Evolutionary conservation across 768 basidiomycete genomes (phyloP).

Genomic region (Mycena leptocephala): DNA sequence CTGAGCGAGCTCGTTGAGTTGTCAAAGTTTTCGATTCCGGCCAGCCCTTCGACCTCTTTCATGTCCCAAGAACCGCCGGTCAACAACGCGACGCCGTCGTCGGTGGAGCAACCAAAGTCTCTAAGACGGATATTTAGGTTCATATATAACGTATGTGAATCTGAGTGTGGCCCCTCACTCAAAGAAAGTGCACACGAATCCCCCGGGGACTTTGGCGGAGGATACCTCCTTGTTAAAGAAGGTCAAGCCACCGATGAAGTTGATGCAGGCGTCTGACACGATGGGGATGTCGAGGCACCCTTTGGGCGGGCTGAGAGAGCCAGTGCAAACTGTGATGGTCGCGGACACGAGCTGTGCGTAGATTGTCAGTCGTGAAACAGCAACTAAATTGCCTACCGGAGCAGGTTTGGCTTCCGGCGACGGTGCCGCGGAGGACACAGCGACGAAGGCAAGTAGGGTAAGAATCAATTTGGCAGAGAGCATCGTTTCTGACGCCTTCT

Average conservation of each 20-base stretch:
- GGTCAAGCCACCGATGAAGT: slow-evolving; percentile 35
- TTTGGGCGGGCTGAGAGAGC: not conserved
- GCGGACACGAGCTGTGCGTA: no score
- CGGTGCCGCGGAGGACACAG: not conserved
- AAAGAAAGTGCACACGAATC: slow-evolving; percentile 39
- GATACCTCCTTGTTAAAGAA: slow-evolving; percentile 38
- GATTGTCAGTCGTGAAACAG: no score
- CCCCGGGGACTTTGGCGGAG: slow-evolving; percentile 18
- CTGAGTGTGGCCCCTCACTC: slow-evolving; percentile 15
- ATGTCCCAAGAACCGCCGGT: slow-evolving; percentile 25
- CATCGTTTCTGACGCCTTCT: not conserved
- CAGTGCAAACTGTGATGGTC: slow-evolving; percentile 28
- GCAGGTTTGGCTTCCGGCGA: not conserved
- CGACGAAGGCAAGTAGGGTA: not conserved
- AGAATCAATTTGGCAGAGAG: not conserved
- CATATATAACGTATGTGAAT: not conserved
- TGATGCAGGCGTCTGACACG: slow-evolving; percentile 27
- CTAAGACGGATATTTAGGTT: not conserved
- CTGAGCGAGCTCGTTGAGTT: slow-evolving; percentile 36
- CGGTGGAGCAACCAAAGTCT: slow-evolving; percentile 26
- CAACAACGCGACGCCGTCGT: slow-evolving; percentile 8
- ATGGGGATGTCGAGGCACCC: slow-evolving; percentile 35
- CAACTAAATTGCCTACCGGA: no score
- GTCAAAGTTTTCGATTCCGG: slow-evolving; percentile 31
- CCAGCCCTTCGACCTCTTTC: slow-evolving; percentile 19